Base-by-base conservation (phyloP, 768 basidiomycete genomes). In the Saitozyma podzolica region DNA sequence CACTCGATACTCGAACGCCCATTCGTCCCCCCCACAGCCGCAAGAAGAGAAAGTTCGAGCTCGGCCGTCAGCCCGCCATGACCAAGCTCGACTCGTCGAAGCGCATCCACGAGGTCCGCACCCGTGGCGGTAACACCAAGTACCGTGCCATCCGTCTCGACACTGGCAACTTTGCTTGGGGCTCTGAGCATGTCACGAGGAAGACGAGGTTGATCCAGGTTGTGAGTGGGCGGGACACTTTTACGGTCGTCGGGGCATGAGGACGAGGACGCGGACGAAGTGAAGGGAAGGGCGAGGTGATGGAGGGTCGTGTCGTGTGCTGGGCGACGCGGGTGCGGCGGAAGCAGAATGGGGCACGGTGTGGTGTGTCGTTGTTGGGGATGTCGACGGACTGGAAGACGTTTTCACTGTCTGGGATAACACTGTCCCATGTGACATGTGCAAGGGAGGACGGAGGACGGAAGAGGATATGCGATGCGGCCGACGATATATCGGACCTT, bases 31-130 rank as follows among this genome's bases (percentile, higher is more conserved):
- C 95, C 93, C 37, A n/a, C 48, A 72, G 70, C 84, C 92, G 95
- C 86, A 99, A 99, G 87, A 99, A 98, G 91, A 88, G 96, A 89
- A 97, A 98, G 85, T 98, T 98, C 83, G 96, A 99, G 86, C 88
- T 97, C 77, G 96, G 95, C 80, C 92, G 96, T 80, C 96, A 98
- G 81, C 84, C 96, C 62, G 96, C 96, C 72, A 92, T 84, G 86
- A 99, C 96, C 80, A 97, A 91, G 85, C 88, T 99, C 69, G 74
- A 76, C 69, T 94, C 96, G 55, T 78, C 88, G 59, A 98, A 98
- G 85, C 91, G 96, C 64, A 83, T 99, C 75, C 96, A 98, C 84
- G 86, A 87, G 59, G 93, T 99, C 67, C 91, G 96, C 77, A 88
- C 89, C 45, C 91, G 96, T 77, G 96, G 96, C 67, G 96, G 96